Conservation (phyloP, 352 stramenopile species). For the Bremia lactucae region DNA sequence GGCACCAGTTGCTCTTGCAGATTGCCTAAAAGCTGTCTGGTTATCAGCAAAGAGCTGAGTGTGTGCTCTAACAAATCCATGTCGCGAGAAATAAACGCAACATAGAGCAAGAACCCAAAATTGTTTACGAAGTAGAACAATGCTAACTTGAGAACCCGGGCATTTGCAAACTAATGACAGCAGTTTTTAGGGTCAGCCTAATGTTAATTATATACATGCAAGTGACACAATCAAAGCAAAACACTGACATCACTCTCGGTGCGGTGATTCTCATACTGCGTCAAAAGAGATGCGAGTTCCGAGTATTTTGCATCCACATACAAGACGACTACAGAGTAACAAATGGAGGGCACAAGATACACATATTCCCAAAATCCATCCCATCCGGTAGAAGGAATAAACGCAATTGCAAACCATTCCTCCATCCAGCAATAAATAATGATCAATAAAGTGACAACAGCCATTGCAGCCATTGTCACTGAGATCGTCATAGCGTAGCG, state of each 20-base stretch:
- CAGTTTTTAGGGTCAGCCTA: no score
- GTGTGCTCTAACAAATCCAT: constrained; percentile 87
- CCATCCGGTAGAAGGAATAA: constrained; percentile 53
- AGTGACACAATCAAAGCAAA: no score
- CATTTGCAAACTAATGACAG: constrained; percentile 67
- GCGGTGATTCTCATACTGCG: constrained; percentile 89
- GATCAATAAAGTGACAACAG: constrained; percentile 61
- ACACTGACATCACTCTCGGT: constrained; percentile 73
- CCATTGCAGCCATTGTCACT: constrained; percentile 57
- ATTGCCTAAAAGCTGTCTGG: constrained; percentile 70
- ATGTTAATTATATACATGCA: no score
- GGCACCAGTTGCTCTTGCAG: constrained; percentile 70
- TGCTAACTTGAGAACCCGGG: constrained; percentile 95
- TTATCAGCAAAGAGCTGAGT: constrained; percentile 76
- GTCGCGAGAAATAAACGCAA: constrained; percentile 86
- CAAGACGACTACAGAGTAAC: constrained; percentile 67
- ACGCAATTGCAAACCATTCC: constrained; percentile 51
- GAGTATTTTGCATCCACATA: constrained; percentile 82
- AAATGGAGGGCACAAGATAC: constrained; percentile 52
- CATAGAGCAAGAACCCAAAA: constrained; percentile 94
- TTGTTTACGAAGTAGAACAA: constrained; percentile 98
- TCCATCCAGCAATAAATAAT: constrained; percentile 74
- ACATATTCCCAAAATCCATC: constrained; percentile 58
- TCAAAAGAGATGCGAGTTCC: constrained; percentile 87
- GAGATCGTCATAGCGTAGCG: constrained; percentile 66